phyloP scores from a whole-genome alignment of 2,329 filamentous ascomycete genomes.

The Alternaria atra region DNA sequence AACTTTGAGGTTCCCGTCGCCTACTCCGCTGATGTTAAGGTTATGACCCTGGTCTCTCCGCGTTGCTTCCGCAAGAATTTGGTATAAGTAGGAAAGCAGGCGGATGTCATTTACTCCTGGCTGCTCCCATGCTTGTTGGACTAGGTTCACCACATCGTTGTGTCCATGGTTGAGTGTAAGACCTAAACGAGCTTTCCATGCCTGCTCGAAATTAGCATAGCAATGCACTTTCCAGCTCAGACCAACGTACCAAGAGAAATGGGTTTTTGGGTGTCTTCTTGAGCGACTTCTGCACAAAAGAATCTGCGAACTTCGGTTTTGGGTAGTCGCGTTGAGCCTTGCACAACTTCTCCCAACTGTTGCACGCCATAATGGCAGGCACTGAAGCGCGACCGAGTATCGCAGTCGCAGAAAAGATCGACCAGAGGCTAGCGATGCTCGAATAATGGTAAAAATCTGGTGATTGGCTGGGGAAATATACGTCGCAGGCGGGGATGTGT shows the following conservation, averaged over 20 bases:
- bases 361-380: constrained; percentile 41
- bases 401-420: not conserved
- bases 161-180: constrained; percentile 27
- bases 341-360: constrained; percentile 45
- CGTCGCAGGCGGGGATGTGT: constrained; percentile 22
- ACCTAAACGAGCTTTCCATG: constrained; percentile 44
- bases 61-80: constrained; percentile 29
- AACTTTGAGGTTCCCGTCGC: constrained; percentile 30
- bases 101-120: constrained; percentile 35
- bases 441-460: constrained; percentile 10
- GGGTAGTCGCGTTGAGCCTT: constrained; percentile 45
- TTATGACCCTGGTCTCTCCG: constrained; percentile 10
- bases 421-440: constrained; percentile 4
- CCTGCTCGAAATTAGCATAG: constrained; percentile 25
- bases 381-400: not conserved
- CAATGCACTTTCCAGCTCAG: not conserved
- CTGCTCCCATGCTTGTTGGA: constrained; percentile 32
- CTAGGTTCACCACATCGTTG: constrained; percentile 16
- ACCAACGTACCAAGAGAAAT: constrained; percentile 40
- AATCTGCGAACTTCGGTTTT: constrained; percentile 47
- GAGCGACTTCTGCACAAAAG: constrained; percentile 43
- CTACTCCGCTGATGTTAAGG: constrained; percentile 24
- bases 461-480: constrained; percentile 7
- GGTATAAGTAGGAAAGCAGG: constrained; percentile 42
- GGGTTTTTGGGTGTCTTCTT: constrained; percentile 50